These are phyloP conservation scores for Alternaria solani DNA, from an alignment of 2,329 filamentous ascomycete genomes.

Conservation along the genomic window DNA sequence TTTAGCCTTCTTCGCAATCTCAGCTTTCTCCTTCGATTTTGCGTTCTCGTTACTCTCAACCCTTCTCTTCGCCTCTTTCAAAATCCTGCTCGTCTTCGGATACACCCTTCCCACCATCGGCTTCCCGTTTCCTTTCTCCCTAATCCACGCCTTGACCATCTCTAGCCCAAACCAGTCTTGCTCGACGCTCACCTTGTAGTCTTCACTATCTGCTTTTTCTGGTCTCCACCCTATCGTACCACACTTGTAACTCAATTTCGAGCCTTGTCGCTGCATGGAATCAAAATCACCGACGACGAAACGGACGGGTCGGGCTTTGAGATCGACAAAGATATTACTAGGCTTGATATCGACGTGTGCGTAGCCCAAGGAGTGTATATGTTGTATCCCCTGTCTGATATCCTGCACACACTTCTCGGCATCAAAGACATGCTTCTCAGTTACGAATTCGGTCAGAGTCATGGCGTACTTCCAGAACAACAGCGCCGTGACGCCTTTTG, in stretches of 20 bases:
- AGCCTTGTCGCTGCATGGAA: not conserved
- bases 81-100: not conserved
- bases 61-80: not conserved
- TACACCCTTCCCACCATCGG: not conserved
- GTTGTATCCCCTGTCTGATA: conserved; percentile 2
- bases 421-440: not conserved
- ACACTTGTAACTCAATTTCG: not conserved
- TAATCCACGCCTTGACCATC: conserved; percentile 5
- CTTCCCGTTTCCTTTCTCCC: not conserved
- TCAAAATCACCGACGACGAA: conserved; percentile 1
- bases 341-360: conserved; percentile 12
- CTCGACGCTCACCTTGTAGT: not conserved
- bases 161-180: conserved; percentile 9
- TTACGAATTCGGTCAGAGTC: not conserved
- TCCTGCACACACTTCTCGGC: not conserved
- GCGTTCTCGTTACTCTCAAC: not conserved
- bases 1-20: not conserved
- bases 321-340: conserved; percentile 14
- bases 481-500: not conserved
- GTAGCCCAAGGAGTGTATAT: conserved; percentile 14
- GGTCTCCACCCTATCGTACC: not conserved
- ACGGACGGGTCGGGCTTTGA: not conserved
- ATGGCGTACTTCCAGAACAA: not conserved
- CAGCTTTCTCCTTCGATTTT: not conserved
- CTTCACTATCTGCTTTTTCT: not conserved